These are phyloP conservation scores for Pyrenophora graminea DNA, from an alignment of 2,329 filamentous ascomycete genomes.

Conservation along the genomic window DNA sequence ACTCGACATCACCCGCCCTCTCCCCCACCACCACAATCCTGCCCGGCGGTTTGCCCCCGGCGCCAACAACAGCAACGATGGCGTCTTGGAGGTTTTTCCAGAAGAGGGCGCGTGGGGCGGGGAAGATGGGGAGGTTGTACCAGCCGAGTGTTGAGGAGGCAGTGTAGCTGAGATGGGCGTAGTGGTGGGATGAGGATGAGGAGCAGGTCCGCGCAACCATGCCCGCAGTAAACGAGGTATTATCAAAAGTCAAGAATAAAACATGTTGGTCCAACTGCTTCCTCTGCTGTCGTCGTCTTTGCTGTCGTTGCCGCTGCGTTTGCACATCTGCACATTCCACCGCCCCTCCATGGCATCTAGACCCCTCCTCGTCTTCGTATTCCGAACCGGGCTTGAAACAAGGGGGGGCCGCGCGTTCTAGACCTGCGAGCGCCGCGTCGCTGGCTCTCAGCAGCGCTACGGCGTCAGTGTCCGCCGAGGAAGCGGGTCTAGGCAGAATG, in stretches of 20 bases:
- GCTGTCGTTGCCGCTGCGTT: neutral
- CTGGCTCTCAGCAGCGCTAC: too few species aligned
- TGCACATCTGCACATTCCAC: constrained; percentile 13
- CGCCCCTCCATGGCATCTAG: too few species aligned
- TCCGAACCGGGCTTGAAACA: too few species aligned
- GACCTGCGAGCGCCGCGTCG: too few species aligned
- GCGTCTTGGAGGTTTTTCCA: constrained; percentile 30
- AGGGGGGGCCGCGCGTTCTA: too few species aligned
- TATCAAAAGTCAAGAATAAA: constrained; percentile 34
- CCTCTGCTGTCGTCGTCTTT: neutral
- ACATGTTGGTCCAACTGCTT: constrained; percentile 16
- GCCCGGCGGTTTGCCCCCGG: constrained; percentile 18
- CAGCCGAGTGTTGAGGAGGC: constrained; percentile 28
- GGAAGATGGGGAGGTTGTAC: constrained; percentile 32
- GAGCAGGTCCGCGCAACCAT: neutral
- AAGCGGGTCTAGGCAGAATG: too few species aligned
- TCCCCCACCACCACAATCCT: constrained; percentile 31
- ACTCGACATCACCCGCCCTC: constrained; percentile 27
- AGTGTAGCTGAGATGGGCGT: constrained; percentile 9
- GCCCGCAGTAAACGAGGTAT: constrained; percentile 29
- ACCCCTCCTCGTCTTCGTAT: too few species aligned
- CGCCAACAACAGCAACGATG: constrained; percentile 18
- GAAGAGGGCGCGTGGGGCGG: constrained; percentile 27
- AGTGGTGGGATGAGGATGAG: constrained; percentile 2
- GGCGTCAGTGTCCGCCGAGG: too few species aligned